phyloP scores from a whole-genome alignment of 2,329 filamentous ascomycete species.

The Onygena corvina region DNA sequence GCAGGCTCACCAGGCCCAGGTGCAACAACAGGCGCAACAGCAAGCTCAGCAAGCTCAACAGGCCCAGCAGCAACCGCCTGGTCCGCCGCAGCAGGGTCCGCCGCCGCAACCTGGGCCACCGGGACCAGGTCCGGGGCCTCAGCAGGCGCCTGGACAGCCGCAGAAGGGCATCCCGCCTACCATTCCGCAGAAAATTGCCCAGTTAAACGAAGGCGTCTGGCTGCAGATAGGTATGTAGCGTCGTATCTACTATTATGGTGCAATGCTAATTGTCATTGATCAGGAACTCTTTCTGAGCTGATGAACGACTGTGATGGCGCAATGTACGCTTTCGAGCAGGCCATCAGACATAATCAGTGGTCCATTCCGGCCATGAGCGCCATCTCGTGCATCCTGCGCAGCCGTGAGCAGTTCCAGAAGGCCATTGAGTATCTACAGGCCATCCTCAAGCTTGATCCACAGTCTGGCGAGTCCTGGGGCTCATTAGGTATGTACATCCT shows the following conservation, averaged over 20 bases:
- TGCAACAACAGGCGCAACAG: slow-evolving; percentile 32
- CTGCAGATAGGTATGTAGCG: slow-evolving; percentile 70
- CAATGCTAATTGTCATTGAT: slow-evolving; percentile 9
- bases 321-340: slow-evolving; percentile 80
- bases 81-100: not conserved
- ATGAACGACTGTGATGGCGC: slow-evolving; percentile 82
- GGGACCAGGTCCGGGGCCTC: not conserved
- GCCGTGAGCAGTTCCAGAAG: slow-evolving; percentile 84
- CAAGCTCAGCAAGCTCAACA: slow-evolving; percentile 36
- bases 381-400: slow-evolving; percentile 81
- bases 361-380: slow-evolving; percentile 88
- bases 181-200: slow-evolving; percentile 61
- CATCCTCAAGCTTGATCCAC: slow-evolving; percentile 77
- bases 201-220: slow-evolving; percentile 81
- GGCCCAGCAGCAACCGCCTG: slow-evolving; percentile 32
- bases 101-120: not conserved
- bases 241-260: too few relatives aligned
- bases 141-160: not conserved
- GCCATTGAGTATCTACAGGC: slow-evolving; percentile 86
- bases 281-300: slow-evolving; percentile 78
- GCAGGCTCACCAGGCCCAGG: slow-evolving; percentile 35
- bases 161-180: slow-evolving; percentile 45
- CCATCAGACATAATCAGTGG: slow-evolving; percentile 72
- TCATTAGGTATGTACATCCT: slow-evolving; percentile 59
- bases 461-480: slow-evolving; percentile 92